Base-by-base conservation (phyloP, 2,329 filamentous ascomycete genomes). In the Neurospora crassa region DNA sequence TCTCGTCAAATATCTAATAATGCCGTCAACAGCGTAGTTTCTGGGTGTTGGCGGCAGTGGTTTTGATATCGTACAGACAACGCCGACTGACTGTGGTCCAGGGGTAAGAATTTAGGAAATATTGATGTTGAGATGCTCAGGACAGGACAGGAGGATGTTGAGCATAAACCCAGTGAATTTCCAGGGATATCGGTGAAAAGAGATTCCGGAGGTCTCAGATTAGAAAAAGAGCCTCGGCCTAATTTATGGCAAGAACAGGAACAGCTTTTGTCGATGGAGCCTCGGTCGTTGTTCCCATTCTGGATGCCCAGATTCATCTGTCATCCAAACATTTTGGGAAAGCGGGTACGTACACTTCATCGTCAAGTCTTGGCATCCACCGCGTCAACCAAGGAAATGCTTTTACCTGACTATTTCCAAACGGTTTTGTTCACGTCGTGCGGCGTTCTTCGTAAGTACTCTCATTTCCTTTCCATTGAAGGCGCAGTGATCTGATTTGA, bases 301-400 rank as follows among this genome's bases (percentile, higher is more conserved):
- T 72, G n/a, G 53, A 63, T 63, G 45, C 7, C 68, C 34, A 45
- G 67, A 12, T 72, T 71, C 3, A 41, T 70, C 45, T 72, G 45
- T 34, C 47, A 59, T 59, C 47, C 47, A 59, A 34, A 59, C 47
- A 59, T 59, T 59, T 34, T 59, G 53, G 24, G 53, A 37, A 63
- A 63, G 53, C 53, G 53, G 53, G 29, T 63, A 63, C 29, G 53
- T 63, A 34, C 53, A 63, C 53, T 63, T 63, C 29, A 59, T 59
- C 53, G 53, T 59, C 53, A 59, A 18, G 24, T 59, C 53, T 59
- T 59, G 53, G 53, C 53, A 59, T 59, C 53, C 14, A 24, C 14
- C 14, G 16, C 53, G 42, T 34, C 34, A 24, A 59, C 24, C 53
- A 59, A 34, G 47, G 47, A 24, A 11, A 59, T 11, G 3, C 53